Conservation (phyloP, 306 rosid species). For the Chamaecrista fasciculata region DNA sequence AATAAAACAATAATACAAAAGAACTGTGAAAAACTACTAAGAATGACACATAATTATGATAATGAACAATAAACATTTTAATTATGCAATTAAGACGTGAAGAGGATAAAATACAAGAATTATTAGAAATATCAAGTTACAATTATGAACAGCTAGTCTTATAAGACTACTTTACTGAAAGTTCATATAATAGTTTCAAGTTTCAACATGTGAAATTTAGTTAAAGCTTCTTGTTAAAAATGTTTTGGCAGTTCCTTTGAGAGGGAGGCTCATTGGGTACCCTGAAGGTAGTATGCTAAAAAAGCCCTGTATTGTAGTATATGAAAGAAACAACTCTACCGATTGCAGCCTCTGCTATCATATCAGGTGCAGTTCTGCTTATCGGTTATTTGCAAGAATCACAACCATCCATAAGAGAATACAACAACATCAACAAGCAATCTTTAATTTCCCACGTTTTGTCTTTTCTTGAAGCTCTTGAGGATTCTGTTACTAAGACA, state of each 20-base stretch:
- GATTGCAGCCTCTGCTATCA: background rate
- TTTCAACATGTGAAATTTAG: background rate
- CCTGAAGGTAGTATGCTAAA: background rate
- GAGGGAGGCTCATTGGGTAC: background rate
- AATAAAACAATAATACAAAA: background rate
- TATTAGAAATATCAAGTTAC: background rate
- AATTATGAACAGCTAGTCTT: background rate
- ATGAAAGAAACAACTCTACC: background rate
- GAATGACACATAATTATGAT: background rate
- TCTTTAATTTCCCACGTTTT: too few species aligned
- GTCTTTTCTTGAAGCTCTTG: conserved; percentile 94
- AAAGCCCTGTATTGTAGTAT: background rate
- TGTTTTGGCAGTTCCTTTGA: background rate
- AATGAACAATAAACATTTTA: too few species aligned
- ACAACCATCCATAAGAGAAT: background rate
- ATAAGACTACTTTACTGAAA: background rate
- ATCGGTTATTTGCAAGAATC: background rate
- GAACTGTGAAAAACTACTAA: background rate
- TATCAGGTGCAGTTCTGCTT: background rate
- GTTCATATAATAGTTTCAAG: background rate
- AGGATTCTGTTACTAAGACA: conserved; percentile 68
- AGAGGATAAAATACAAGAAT: background rate
- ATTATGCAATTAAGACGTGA: background rate
- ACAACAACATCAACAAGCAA: too few species aligned
- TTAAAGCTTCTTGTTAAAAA: background rate